Base-by-base conservation (phyloP, 345 rosid genomes). In the Populus nigra region DNA sequence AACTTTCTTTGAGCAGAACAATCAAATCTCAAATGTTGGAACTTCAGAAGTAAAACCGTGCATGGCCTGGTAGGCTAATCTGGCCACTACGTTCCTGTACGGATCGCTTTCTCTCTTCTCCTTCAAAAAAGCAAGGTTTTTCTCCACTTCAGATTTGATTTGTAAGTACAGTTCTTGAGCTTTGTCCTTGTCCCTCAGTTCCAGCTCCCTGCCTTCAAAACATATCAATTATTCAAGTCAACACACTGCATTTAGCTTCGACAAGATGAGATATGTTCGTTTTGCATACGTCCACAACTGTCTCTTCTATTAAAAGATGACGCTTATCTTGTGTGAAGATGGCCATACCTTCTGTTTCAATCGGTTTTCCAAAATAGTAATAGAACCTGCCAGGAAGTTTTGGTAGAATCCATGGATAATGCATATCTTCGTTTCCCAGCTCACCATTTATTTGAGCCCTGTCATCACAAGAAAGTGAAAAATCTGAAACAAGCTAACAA, bases 371-470 rank as follows among this genome's bases (percentile, higher is more conserved):
- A 36, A 81, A 84, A 33, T 71, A 70, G 65, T 29, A 78, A 71
- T 84, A 81, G 55, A 84, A 79, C 36, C 84, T 73, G 12, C 84
- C 84, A 8, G 87, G 87, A 35, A 81, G 27, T 73, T 84, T 81
- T 2, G 87, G 87, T 61, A 75, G 49, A 49, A 63, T 47, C 53
- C 74, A 68, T 25, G 87, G 87, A 4, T 65, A 49, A 49, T 73
- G 78, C 12, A 81, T 9, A 39, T 75, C 74, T 70, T 76, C 81
- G 50, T 76, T 73, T 49, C 55, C 55, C 57, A 81, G 67, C 70
- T 78, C 87, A 23, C 77, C 84, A 3, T 47, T 69, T 11, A 53
- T 71, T 69, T 76, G 76, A 73, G 15, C 70, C 78, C 84, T 84
- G 36, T 38, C 65, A 68, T 71, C 35, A 71, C 15, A 31, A 71